Base-by-base conservation (phyloP, 164 flowering plant genomes). In the Pachysandra terminalis region DNA sequence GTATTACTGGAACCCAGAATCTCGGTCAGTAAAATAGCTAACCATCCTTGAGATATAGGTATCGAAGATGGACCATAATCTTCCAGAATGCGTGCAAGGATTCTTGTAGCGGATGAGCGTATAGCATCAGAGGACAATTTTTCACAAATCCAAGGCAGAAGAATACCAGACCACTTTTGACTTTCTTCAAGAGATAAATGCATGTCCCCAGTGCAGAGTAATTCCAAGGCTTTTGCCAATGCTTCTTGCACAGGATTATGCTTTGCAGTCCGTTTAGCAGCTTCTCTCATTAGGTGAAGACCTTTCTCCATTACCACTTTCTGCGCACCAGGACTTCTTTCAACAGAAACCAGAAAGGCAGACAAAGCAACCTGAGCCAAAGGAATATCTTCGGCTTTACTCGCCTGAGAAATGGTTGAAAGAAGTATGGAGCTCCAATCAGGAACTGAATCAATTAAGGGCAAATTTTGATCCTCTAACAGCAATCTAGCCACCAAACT, bases 41-140 rank as follows among this genome's bases (percentile, higher is more conserved):
- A 76, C 99, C 99, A 93, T 60, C 85, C 96, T 81, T 93, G 99
- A 78, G 99, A 96, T 54, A 96, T 86, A n/a, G 89, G 84, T 40
- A 96, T 65, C 60, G 96, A 81, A 37, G 65, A 81, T 63, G 97
- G 91, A 14, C 98, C 99, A 75, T 89, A 80, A 63, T 86, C 88
- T 75, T 96, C 97, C 77, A 96, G 87, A 81, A 96, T 82, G 75
- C 80, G 71, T 9, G 93, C 82, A 61, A 96, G 90, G 26, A 91
- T 83, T 68, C 79, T 86, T 69, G 73, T 80, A 23, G 96, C 91
- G 41, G 99, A 96, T 67, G 75, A 74, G 59, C 82, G 82, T 28
- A 85, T 61, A 8, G 78, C 32, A 48, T 88, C 93, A 14, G 93
- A 80, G 23, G 91, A 84, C 67, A 15, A 32, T 68, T 82, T 81